Conservation (phyloP, 2,329 filamentous ascomycete species). For the Talaromyces sp. region DNA sequence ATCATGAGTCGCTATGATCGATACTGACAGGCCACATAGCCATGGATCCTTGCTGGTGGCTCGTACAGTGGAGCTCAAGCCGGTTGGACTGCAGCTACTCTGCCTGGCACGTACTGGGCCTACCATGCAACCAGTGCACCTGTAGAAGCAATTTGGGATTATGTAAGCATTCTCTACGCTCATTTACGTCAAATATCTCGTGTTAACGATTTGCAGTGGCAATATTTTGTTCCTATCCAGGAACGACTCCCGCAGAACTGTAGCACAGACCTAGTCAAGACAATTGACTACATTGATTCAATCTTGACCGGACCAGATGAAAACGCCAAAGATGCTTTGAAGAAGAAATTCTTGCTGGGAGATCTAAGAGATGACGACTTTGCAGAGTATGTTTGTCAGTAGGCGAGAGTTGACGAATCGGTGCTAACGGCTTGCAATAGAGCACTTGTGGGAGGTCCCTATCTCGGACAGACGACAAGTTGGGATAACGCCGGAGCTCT, state of each 20-base stretch:
- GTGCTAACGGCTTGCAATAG: constrained; percentile 24
- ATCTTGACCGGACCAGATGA: constrained; percentile 44
- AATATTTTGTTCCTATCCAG: constrained; percentile 57
- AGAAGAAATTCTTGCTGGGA: constrained; percentile 52
- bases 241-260: constrained; percentile 59
- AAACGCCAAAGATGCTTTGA: constrained; percentile 45
- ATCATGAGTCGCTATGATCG: background rate
- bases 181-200: background rate
- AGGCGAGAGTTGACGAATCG: background rate
- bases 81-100: constrained; percentile 54
- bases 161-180: constrained; percentile 27
- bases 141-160: constrained; percentile 55
- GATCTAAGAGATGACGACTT: constrained; percentile 54
- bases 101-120: constrained; percentile 59
- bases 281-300: constrained; percentile 55
- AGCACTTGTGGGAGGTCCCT: constrained; percentile 55
- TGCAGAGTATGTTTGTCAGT: constrained; percentile 32
- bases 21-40: constrained; percentile 27
- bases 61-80: constrained; percentile 57
- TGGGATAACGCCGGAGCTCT: constrained; percentile 39
- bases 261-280: constrained; percentile 50
- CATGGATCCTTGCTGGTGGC: constrained; percentile 57
- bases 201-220: constrained; percentile 39
- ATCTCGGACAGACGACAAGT: constrained; percentile 55
- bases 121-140: constrained; percentile 57